Evolutionary conservation across 805 yeast species (phyloP), one percentile per base, ranked within the genome.

Genomic region (Metschnikowia chrysomelidarum): DNA sequence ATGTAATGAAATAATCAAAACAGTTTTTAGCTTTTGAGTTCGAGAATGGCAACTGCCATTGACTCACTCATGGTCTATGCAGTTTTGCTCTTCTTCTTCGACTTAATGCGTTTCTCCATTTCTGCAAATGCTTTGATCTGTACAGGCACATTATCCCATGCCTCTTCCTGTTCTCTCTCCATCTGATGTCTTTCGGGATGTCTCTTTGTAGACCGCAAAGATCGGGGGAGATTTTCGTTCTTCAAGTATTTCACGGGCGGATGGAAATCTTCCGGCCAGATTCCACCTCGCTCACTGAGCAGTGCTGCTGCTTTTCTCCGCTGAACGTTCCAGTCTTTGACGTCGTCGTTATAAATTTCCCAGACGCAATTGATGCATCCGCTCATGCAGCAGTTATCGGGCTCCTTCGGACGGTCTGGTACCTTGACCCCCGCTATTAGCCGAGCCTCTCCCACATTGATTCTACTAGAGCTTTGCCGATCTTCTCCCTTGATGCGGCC

Each of bases 311-410:
- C 96, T 37, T 68, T 56, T 24, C 60, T 61, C 13, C 95, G 66
- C 51, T 68, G 60, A 1, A 44, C 54, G 50, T 79, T 77, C 96
- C 96, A 93, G 21, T 87, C 87, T 44, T 78, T 80, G 32, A 89
- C 52, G 56, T 93, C 98, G 34, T 91, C 97, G 46, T 83, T 81
- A 56, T 78, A 91, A 36, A 86, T 64, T 50, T 89, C 96, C 98
- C 98, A 93, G 2, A 91, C 98, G 59, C 98, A 91, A 60, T 91
- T 88, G 19, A 87, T 80, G 59, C 98, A 91, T 1, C 98, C 98
- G 39, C 93, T 81, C 95, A 88, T 88, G 60, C 98, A 91, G 59
- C 98, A 91, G 58, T 91, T 88, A 49, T 89, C 95, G 2, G 98
- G 98, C 49, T 87, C 96, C 4, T 63, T 67, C 0, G 98, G 98